Percentiles rank a stretch among this genome's conserved stretches.
Conservation (phyloP, 1,139 yeast species). For the Sugiyamaella paludigena region DNA sequence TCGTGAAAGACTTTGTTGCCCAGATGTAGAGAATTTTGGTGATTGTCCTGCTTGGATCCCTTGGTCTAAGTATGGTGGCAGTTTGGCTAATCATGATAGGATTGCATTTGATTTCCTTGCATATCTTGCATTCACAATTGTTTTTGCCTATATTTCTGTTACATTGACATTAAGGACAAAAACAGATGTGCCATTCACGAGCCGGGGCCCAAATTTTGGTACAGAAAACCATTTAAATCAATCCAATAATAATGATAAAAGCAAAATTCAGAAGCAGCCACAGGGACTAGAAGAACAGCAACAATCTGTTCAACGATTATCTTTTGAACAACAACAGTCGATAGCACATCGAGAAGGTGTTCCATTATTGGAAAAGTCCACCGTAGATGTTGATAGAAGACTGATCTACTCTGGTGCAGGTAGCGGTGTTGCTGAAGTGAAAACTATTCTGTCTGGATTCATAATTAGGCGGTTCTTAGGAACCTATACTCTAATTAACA, state of each 20-base stretch:
- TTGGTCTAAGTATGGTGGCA: slow-evolving; percentile 42
- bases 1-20: slow-evolving; percentile 49
- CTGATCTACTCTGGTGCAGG: slow-evolving; percentile 54
- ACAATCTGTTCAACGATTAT: background rate
- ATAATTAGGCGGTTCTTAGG: slow-evolving; percentile 51
- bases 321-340: background rate
- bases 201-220: background rate
- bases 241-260: slow-evolving; percentile 3
- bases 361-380: background rate
- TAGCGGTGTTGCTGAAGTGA: slow-evolving; percentile 65
- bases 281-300: background rate
- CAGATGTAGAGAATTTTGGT: slow-evolving; percentile 21
- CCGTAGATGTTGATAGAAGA: background rate
- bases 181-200: slow-evolving; percentile 37
- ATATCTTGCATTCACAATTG: slow-evolving; percentile 44
- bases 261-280: slow-evolving; percentile 1
- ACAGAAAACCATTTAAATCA: slow-evolving; percentile 6
- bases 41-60: slow-evolving; percentile 47
- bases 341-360: background rate
- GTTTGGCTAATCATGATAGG: slow-evolving; percentile 6
- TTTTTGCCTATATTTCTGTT: slow-evolving; percentile 49
- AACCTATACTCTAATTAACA: slow-evolving; percentile 51
- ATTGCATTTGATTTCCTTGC: slow-evolving; percentile 39
- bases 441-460: slow-evolving; percentile 36
- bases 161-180: slow-evolving; percentile 50